Conservation (phyloP, 2,329 filamentous ascomycete species). For the Fusarium coicis region DNA sequence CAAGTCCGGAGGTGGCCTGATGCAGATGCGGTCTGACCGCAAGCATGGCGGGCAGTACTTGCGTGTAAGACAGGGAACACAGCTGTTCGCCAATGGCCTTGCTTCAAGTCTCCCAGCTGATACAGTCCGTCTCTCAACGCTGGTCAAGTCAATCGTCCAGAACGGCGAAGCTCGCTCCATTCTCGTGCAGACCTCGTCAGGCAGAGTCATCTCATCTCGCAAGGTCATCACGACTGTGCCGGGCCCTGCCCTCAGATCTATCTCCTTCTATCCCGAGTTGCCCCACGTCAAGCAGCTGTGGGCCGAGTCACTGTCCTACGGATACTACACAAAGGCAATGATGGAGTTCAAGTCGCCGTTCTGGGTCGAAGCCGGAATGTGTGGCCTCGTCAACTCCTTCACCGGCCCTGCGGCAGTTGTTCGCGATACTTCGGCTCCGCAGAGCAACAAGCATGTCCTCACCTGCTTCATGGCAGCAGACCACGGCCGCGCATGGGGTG, state of each 20-base stretch:
- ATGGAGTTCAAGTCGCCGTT: constrained; percentile 24
- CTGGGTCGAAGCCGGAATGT: constrained; percentile 9
- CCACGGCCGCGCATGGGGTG: neutral
- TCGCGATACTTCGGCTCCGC: neutral
- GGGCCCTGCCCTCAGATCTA: neutral
- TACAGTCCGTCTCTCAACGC: neutral
- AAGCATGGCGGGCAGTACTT: constrained; percentile 24
- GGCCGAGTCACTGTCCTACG: neutral
- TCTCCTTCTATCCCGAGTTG: neutral
- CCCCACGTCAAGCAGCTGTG: neutral
- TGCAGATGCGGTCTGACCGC: constrained; percentile 21
- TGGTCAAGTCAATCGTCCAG: neutral
- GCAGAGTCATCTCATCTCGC: neutral
- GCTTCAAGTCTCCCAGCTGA: neutral
- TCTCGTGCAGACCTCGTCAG: neutral
- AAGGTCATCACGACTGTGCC: neutral
- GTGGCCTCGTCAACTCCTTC: constrained; percentile 4
- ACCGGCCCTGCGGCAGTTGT: neutral
- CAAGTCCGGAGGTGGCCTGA: constrained; percentile 13
- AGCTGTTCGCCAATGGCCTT: neutral
- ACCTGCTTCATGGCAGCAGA: neutral
- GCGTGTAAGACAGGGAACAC: constrained; percentile 19
- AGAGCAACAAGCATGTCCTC: neutral
- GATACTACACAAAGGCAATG: constrained; percentile 27
- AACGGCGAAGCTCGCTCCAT: neutral